Percentiles rank a stretch among this genome's conserved stretches.
These are phyloP conservation scores for Penicillium antarcticum DNA, from an alignment of 495 filamentous ascomycete genomes.

Conservation along the genomic window DNA sequence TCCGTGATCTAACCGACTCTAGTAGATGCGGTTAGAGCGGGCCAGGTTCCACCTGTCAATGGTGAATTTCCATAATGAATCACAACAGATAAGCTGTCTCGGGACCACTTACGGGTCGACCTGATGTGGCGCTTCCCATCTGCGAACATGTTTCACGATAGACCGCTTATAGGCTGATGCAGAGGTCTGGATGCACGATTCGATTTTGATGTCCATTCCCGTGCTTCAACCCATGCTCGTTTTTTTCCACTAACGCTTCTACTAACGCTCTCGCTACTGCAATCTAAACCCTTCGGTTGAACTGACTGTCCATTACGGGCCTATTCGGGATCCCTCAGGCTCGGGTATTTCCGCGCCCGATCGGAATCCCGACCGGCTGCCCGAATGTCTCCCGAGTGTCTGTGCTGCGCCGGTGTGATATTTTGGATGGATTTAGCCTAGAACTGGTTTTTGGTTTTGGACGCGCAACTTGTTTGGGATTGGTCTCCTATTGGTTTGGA, in stretches of 20 bases:
- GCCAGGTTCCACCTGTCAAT: constrained; percentile 1
- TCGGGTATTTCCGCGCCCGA: constrained; percentile 23
- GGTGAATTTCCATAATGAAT: background rate
- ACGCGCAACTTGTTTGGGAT: background rate
- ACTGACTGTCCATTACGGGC: constrained; percentile 5
- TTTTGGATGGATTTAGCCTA: background rate
- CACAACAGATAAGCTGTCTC: background rate
- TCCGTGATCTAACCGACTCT: constrained; percentile 4
- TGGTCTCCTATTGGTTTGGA: background rate
- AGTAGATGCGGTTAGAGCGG: constrained; percentile 11
- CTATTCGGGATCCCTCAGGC: constrained; percentile 17
- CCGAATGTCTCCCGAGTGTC: constrained; percentile 23
- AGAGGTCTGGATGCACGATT: too few species aligned
- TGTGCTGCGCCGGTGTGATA: constrained; percentile 9
- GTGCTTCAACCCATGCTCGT: too few species aligned
- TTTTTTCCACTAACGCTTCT: too few species aligned
- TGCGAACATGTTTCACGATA: background rate
- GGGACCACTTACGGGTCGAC: background rate
- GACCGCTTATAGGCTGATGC: background rate
- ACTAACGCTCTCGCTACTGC: too few species aligned
- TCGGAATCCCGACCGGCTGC: constrained; percentile 24
- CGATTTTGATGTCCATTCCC: too few species aligned
- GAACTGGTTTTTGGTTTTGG: background rate
- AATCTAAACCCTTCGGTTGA: background rate
- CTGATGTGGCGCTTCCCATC: background rate